These are phyloP conservation scores for Phytophthora megakarya DNA, from an alignment of 352 stramenopile genomes.

Conservation along the genomic window DNA sequence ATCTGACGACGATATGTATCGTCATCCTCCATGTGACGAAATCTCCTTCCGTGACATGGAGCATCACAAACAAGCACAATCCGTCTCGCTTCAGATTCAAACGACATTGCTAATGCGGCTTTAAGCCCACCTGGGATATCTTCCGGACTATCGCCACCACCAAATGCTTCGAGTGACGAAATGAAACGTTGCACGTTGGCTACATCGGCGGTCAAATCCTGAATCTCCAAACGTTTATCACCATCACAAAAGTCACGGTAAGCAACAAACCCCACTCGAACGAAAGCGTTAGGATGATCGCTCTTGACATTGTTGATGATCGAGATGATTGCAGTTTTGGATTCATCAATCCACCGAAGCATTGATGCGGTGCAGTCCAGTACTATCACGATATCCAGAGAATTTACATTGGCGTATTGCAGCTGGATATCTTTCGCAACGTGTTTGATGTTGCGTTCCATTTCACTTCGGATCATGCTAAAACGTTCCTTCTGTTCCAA, in stretches of 20 bases:
- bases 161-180: constrained; percentile 22
- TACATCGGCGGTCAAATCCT: constrained; percentile 29
- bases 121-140: constrained; percentile 46
- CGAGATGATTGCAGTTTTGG: constrained; percentile 31
- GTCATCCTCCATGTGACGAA: constrained; percentile 20
- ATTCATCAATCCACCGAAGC: constrained; percentile 36
- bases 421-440: constrained; percentile 9
- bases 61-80: constrained; percentile 44
- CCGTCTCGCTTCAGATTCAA: constrained; percentile 31
- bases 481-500: constrained; percentile 21
- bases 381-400: constrained; percentile 47
- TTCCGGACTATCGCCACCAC: constrained; percentile 39
- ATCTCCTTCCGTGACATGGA: constrained; percentile 44
- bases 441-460: constrained; percentile 18
- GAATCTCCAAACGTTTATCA: constrained; percentile 26
- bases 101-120: constrained; percentile 34
- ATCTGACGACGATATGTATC: constrained; percentile 21
- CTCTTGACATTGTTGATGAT: constrained; percentile 42
- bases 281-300: constrained; percentile 23
- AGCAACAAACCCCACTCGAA: constrained; percentile 47
- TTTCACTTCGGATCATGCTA: constrained; percentile 17
- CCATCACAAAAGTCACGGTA: constrained; percentile 52
- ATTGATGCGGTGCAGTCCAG: constrained; percentile 58
- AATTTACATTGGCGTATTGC: constrained; percentile 23
- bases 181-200: constrained; percentile 32